A percentile compares a stretch with the other conserved stretches of the same genome.
These are phyloP conservation scores for Alternaria gansuensis DNA, from an alignment of 2,329 filamentous ascomycete species.

Conservation along the genomic window DNA sequence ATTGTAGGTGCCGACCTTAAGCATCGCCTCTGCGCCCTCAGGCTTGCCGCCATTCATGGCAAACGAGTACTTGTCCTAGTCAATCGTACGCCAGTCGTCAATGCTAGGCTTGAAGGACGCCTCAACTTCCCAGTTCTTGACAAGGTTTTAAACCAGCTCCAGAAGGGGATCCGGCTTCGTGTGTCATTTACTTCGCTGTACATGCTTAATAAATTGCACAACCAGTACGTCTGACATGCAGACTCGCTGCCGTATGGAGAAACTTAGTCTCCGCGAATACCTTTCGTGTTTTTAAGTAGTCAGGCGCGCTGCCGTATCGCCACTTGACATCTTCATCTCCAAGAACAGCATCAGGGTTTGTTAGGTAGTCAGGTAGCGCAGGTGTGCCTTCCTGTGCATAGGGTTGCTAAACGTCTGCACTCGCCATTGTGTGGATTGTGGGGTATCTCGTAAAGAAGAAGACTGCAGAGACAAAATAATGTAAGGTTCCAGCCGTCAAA, in stretches of 20 bases:
- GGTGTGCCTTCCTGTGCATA: conserved; percentile 45
- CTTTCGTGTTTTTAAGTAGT: conserved; percentile 70
- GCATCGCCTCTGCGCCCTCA: conserved; percentile 69
- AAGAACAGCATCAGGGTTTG: conserved; percentile 67
- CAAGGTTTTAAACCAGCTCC: conserved; percentile 71
- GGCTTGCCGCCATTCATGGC: conserved; percentile 69
- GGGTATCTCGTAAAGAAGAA: conserved; percentile 4
- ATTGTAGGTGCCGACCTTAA: conserved; percentile 74
- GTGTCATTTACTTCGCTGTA: conserved; percentile 65
- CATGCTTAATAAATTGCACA: background rate
- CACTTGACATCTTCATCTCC: conserved; percentile 64
- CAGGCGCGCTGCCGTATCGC: conserved; percentile 68
- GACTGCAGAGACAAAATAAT: conserved; percentile 4
- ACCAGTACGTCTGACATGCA: conserved; percentile 2
- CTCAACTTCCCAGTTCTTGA: conserved; percentile 78
- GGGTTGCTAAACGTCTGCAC: conserved; percentile 40
- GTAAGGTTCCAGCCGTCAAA: conserved; percentile 10
- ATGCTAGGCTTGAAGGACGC: conserved; percentile 72
- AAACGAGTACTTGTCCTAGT: conserved; percentile 67
- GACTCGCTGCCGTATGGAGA: background rate
- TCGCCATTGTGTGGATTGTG: conserved; percentile 35
- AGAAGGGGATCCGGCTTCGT: conserved; percentile 66
- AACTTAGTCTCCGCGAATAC: conserved; percentile 66
- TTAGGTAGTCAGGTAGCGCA: conserved; percentile 65
- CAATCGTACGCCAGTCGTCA: conserved; percentile 71